Conservation (phyloP, 2,329 filamentous ascomycete genomes). For the Fusarium sp. region DNA sequence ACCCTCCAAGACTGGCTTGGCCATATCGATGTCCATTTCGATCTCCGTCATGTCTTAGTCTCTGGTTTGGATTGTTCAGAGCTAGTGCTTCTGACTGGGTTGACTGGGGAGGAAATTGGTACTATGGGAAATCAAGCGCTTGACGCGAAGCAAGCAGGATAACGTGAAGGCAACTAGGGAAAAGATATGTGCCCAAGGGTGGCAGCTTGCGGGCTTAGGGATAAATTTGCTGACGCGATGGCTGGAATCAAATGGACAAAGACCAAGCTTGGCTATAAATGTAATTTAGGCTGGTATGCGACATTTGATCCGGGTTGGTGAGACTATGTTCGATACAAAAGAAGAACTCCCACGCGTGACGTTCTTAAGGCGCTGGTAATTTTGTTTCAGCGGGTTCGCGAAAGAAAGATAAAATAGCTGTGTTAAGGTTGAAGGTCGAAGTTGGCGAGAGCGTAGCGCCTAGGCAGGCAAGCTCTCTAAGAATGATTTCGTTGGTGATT, state of each 20-base stretch:
- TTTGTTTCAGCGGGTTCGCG: background rate
- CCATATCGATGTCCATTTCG: constrained; percentile 51
- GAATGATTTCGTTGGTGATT: constrained; percentile 21
- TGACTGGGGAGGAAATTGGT: background rate
- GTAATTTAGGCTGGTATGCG: constrained; percentile 37
- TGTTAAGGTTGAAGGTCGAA: constrained; percentile 18
- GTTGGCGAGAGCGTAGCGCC: constrained; percentile 6
- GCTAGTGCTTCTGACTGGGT: background rate
- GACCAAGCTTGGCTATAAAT: constrained; percentile 23
- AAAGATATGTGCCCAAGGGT: background rate
- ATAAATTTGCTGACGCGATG: constrained; percentile 17
- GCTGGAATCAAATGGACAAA: constrained; percentile 36
- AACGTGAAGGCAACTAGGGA: background rate
- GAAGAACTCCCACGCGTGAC: constrained; percentile 1
- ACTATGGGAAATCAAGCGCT: background rate
- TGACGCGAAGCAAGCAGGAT: background rate
- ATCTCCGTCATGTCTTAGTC: constrained; percentile 45
- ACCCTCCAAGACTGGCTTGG: constrained; percentile 41
- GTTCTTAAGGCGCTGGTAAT: background rate
- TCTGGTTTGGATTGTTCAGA: background rate
- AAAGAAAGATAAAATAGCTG: constrained; percentile 1
- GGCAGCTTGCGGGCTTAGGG: background rate
- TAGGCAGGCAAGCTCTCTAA: constrained; percentile 17
- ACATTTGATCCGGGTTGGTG: constrained; percentile 42
- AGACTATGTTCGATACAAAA: background rate